Evolutionary conservation across 805 yeast genomes (phyloP), one percentile per base, ranked within the genome.

Genomic region (Metschnikowia kofuensis): DNA sequence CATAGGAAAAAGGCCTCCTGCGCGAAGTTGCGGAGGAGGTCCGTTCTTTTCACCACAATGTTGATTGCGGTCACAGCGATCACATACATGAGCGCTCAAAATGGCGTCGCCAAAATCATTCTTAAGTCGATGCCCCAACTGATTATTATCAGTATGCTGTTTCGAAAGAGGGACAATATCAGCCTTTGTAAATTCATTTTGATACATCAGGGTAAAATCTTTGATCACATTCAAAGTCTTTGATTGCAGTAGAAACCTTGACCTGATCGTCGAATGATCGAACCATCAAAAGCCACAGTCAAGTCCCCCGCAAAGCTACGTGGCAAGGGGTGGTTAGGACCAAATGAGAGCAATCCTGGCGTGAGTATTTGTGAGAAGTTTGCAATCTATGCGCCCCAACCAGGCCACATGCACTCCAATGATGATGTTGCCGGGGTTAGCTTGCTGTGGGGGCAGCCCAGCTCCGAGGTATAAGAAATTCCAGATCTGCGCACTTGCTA

Each of bases 391-490:
- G 42, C 42, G 11, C 26, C 30, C 26, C n/a, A 41, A 45, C 45
- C 16, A 13, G n/a, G 29, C 40, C 35, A 42, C 42, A 37, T 47
- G 50, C 50, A 47, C 47, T n/a, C 46, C 42, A 12, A 30, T 28
- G 10, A 26, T 47, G 44, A 42, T 47, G 50, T 42, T 38, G 32
- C 47, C 44, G 34, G 37, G 27, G 27, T 38, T 42, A 42, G 50
- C 41, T 47, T 47, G 50, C 50, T 47, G 50, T 39, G 50, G 50
- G 38, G 44, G 9, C 15, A 14, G 26, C 16, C 2, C 38, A 16
- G 37, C 15, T 21, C 34, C 13, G 31, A n/a, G 11, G 37, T 47
- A 42, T 47, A 47, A 42, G 43, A 42, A 14, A 42, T 9, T 38
- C 12, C 38, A 35, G 44, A 40, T 40, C 40, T 29, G 44, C 48